phyloP scores from a whole-genome alignment of 768 basidiomycete species.

The Leccinum truebloodii region DNA sequence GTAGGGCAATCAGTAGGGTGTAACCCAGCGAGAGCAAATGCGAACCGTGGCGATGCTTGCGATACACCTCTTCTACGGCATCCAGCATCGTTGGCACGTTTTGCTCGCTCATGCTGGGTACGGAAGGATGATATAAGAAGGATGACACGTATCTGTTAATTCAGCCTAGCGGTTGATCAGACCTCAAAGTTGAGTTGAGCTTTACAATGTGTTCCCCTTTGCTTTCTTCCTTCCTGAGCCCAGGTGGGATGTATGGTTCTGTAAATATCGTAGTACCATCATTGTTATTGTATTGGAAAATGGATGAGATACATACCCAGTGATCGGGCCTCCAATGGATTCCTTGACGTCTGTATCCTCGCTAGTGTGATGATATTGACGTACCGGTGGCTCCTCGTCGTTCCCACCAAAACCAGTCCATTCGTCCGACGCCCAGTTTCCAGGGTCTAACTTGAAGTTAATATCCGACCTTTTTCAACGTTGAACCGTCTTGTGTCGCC shows the following conservation, averaged over 20 bases:
- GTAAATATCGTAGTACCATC: constrained; percentile 4
- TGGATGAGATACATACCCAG: constrained; percentile 15
- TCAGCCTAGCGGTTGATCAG: constrained; percentile 73
- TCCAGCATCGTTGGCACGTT: constrained; percentile 78
- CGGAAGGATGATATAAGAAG: neutral
- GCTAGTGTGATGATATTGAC: neutral
- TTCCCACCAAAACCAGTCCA: no score
- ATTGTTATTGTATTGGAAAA: neutral
- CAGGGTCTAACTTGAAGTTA: no score
- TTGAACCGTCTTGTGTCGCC: no score
- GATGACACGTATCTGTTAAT: neutral
- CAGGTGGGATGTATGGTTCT: constrained; percentile 78
- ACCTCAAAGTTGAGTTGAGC: constrained; percentile 75
- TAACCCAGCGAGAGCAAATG: constrained; percentile 1
- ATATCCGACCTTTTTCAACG: no score
- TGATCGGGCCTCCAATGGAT: neutral
- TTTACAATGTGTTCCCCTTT: constrained; percentile 47
- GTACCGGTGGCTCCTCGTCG: no score
- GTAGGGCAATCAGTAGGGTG: constrained; percentile 11
- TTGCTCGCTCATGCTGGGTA: constrained; percentile 80
- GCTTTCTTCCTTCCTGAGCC: constrained; percentile 55
- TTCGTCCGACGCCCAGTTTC: no score
- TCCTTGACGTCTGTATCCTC: neutral
- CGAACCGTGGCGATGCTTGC: constrained; percentile 75
- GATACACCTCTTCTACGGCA: constrained; percentile 74